Base-by-base conservation (phyloP, 2,329 filamentous ascomycete species). In the Aspergillaceae sp. region DNA sequence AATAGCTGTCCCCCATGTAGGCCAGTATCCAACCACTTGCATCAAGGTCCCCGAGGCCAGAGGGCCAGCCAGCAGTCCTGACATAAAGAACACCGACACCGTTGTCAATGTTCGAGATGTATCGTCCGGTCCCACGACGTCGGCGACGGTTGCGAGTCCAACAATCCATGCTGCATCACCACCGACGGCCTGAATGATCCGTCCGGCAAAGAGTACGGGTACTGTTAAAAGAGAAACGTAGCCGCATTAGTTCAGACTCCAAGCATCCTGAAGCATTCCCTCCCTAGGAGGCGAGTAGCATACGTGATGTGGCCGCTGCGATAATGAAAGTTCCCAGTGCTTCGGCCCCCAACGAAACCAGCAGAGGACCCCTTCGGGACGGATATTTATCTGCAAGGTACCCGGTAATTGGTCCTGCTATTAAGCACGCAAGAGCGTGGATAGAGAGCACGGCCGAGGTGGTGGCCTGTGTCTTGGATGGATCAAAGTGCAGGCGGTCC, bases 101-200 rank as follows among this genome's bases (percentile, higher is more conserved):
- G 19, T 19, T 19, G 19, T 19, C 19, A 19, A 19, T 19, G 19
- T 19, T 57, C 58, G 30, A 60, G 47, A 19, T 61, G 34, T 7
- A 50, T 41, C 4, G 40, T 29, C 30, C 3, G 19, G 19, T 19
- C 43, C 29, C 4, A 57, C 50, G 3, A 36, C 51, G 5, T 58
- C 57, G 4, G 49, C 36, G 0, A 60, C 29, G 1, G 54, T 55
- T 1, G 59, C 53, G 1, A 57, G 38, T 5, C 57, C 54, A 9
- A 63, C 46, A 32, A 60, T 56, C 60, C 61, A 62, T 4, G 51
- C 47, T 1, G 50, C 44, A 7, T 48, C 50, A 4, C 51, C 52
- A 4, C 48, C 53, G n/a, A 59, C 38, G 0, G 45, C 53, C 42
- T 63, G 60, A 4, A 62, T 7, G n/a, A 51, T 7, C 1, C 60